Conservation (phyloP, 164 flowering plant genomes). For the Amborella trichopoda region DNA sequence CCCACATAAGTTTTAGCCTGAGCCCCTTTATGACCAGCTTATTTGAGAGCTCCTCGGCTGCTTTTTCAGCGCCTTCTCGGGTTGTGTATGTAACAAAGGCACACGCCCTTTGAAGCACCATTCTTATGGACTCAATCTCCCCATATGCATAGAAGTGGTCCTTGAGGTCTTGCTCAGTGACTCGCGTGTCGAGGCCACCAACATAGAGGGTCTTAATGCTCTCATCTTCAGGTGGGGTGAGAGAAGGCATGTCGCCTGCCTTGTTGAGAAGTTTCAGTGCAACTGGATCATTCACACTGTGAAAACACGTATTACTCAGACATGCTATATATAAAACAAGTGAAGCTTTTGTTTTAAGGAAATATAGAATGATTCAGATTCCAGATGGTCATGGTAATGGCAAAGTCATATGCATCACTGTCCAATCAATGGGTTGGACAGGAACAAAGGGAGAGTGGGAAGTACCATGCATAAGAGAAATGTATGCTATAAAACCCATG, state of each 20-base stretch:
- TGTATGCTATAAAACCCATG: too few relatives aligned
- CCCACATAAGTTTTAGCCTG: conserved; percentile 90
- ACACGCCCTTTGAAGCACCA: conserved; percentile 72
- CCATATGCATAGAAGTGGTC: conserved; percentile 90
- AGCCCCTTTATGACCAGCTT: conserved; percentile 80
- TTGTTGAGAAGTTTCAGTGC: conserved; percentile 80
- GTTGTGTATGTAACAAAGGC: conserved; percentile 97
- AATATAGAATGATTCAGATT: too few relatives aligned
- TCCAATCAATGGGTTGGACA: too few relatives aligned
- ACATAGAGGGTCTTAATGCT: conserved; percentile 86
- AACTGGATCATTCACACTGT: conserved; percentile 94
- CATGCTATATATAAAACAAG: too few relatives aligned
- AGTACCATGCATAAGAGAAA: too few relatives aligned
- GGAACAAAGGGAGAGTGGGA: too few relatives aligned
- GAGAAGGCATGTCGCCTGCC: conserved; percentile 91
- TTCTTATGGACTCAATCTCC: conserved; percentile 81
- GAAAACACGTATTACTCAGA: too few relatives aligned
- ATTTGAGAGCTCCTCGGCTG: conserved; percentile 89
- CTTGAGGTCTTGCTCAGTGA: conserved; percentile 79
- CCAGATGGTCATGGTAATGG: too few relatives aligned
- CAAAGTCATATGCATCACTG: too few relatives aligned
- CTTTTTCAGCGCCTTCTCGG: conserved; percentile 91
- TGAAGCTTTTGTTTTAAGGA: too few relatives aligned
- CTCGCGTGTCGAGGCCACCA: conserved; percentile 77
- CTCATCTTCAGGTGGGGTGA: conserved; percentile 84